phyloP scores from a whole-genome alignment of 257 asterid genomes.

The Lithospermum erythrorhizon region DNA sequence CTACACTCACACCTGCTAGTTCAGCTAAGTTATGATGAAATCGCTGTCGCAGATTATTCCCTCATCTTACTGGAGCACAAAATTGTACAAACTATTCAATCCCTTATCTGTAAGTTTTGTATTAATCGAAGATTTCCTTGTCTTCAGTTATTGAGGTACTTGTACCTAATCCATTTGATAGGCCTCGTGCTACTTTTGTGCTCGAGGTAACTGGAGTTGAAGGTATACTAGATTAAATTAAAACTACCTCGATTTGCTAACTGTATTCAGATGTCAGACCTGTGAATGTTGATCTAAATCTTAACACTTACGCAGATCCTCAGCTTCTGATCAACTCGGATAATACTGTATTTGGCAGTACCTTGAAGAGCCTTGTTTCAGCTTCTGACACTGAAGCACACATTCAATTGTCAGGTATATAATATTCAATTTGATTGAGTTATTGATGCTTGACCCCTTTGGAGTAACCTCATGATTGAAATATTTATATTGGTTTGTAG shows the following conservation, averaged over 20 bases:
- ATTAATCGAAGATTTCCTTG: neutral
- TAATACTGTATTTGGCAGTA: conserved; percentile 26
- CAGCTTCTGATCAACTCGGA: conserved; percentile 21
- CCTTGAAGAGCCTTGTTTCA: conserved; percentile 46
- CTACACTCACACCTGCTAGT: conserved; percentile 55
- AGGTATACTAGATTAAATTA: conserved; percentile 30
- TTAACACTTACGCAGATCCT: conserved; percentile 28
- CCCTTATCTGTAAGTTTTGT: neutral
- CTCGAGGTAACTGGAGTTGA: conserved; percentile 72
- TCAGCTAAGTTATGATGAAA: conserved; percentile 57
- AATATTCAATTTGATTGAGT: conserved; percentile 12
- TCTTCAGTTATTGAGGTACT: conserved; percentile 81
- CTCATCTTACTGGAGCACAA: neutral
- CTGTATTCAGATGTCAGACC: neutral
- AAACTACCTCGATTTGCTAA: neutral
- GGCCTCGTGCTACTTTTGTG: conserved; percentile 68
- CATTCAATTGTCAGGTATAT: conserved; percentile 68
- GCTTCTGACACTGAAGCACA: conserved; percentile 37
- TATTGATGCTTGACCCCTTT: conserved; percentile 9
- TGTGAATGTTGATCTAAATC: neutral
- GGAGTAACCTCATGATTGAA: conserved; percentile 7
- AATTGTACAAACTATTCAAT: neutral
- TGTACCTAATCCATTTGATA: conserved; percentile 78
- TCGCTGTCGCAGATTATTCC: neutral
- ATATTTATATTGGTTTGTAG: conserved; percentile 22